Conservation (phyloP, 495 filamentous ascomycete species). For the Tuber calosporum region DNA sequence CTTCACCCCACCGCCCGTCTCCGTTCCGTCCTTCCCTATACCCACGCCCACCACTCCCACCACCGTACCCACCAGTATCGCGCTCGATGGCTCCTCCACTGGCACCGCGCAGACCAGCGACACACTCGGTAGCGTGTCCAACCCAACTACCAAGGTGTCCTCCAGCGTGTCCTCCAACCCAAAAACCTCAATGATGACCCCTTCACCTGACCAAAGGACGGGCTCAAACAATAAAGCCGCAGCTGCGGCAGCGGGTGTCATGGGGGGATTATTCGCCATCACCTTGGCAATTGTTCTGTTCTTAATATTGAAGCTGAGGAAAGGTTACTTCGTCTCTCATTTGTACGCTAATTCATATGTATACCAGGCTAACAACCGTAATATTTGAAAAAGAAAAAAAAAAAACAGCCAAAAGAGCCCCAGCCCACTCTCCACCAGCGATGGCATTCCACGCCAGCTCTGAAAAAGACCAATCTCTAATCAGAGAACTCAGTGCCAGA, state of each 20-base stretch:
- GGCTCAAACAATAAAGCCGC: background rate
- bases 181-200: background rate
- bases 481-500: background rate
- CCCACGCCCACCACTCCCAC: too few species aligned
- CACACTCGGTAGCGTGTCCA: too few species aligned
- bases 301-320: conserved; percentile 3
- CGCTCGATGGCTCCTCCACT: too few species aligned
- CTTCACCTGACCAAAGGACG: background rate
- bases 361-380: background rate
- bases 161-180: too few species aligned
- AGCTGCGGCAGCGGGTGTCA: background rate
- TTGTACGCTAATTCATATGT: background rate
- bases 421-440: background rate
- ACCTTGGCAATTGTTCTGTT: conserved; percentile 1
- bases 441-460: background rate
- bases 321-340: background rate
- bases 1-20: too few species aligned
- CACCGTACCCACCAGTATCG: too few species aligned
- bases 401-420: background rate
- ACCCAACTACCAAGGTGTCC: background rate
- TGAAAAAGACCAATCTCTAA: background rate
- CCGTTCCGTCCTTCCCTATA: too few species aligned
- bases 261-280: conserved; percentile 4
- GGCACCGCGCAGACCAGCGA: too few species aligned
- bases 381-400: background rate